phyloP scores from a whole-genome alignment of 2,329 filamentous ascomycete species.

The Didymella pinodella region DNA sequence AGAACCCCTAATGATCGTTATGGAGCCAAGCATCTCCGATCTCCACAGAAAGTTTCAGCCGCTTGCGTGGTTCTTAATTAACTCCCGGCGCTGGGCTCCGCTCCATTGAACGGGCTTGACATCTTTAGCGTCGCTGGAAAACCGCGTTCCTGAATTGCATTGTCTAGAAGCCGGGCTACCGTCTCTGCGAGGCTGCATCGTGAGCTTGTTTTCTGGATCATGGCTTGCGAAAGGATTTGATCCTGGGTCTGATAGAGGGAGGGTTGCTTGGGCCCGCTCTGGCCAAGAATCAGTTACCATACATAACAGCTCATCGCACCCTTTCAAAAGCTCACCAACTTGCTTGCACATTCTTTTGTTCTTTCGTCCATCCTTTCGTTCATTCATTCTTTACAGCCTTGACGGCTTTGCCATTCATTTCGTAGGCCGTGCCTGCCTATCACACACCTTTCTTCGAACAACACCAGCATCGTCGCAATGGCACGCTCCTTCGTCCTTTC shows the following conservation, averaged over 20 bases:
- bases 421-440: conserved; percentile 35
- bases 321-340: conserved; percentile 15
- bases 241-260: conserved; percentile 31
- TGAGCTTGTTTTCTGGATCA: conserved; percentile 21
- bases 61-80: conserved; percentile 33
- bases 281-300: conserved; percentile 10
- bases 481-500: conserved; percentile 40
- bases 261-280: conserved; percentile 28
- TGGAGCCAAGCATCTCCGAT: conserved; percentile 20
- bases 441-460: conserved; percentile 27
- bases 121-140: conserved; percentile 21
- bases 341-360: conserved; percentile 23
- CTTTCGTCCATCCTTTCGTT: conserved; percentile 24
- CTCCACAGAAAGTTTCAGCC: conserved; percentile 21
- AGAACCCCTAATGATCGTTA: conserved; percentile 5
- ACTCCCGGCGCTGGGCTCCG: conserved; percentile 33
- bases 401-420: conserved; percentile 43
- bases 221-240: conserved; percentile 19
- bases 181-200: conserved; percentile 20
- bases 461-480: conserved; percentile 31
- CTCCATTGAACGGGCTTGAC: conserved; percentile 27
- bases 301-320: conserved; percentile 24
- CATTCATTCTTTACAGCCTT: conserved; percentile 40
- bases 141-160: conserved; percentile 27
- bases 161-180: conserved; percentile 21